Conservation (phyloP, 805 yeast species). For the Wickerhamomyces hampshirensis region DNA sequence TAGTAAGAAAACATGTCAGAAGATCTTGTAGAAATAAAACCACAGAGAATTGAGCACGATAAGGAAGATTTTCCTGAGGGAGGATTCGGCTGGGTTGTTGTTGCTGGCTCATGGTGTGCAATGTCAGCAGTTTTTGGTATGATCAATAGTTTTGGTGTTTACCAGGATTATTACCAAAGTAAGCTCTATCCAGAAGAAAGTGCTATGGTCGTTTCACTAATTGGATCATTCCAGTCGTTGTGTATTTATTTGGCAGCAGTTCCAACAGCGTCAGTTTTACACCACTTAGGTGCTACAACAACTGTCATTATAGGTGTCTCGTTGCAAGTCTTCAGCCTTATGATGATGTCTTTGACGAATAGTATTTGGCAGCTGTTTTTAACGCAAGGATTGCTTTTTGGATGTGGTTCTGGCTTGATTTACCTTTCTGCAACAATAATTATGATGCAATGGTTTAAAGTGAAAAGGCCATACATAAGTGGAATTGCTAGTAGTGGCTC, state of each 20-base stretch:
- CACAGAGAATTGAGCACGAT: not conserved
- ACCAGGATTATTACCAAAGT: conserved; percentile 44
- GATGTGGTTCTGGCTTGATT: conserved; percentile 41
- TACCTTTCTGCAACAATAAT: conserved; percentile 40
- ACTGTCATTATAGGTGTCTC: conserved; percentile 38
- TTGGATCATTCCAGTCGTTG: not conserved
- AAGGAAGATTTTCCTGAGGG: conserved; percentile 41
- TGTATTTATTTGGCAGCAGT: conserved; percentile 41
- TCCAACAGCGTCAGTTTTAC: conserved; percentile 39
- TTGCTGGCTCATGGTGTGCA: conserved; percentile 42
- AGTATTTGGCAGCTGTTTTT: conserved; percentile 28
- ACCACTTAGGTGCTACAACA: conserved; percentile 37
- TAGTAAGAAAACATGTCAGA: not conserved
- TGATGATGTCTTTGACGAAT: conserved; percentile 42
- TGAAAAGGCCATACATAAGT: conserved; percentile 39
- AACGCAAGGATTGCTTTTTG: conserved; percentile 48
- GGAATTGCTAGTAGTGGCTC: conserved; percentile 47
- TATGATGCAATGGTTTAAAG: conserved; percentile 46
- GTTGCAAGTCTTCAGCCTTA: conserved; percentile 38
- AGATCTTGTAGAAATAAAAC: not conserved
- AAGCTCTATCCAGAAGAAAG: conserved; percentile 36
- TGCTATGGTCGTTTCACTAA: conserved; percentile 31
- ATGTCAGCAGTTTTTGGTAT: conserved; percentile 53
- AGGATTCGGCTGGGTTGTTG: conserved; percentile 48
- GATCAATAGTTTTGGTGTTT: conserved; percentile 55